Evolutionary conservation across 2,329 filamentous ascomycete species (phyloP).

Genomic region (Aspergillus versicolor): DNA sequence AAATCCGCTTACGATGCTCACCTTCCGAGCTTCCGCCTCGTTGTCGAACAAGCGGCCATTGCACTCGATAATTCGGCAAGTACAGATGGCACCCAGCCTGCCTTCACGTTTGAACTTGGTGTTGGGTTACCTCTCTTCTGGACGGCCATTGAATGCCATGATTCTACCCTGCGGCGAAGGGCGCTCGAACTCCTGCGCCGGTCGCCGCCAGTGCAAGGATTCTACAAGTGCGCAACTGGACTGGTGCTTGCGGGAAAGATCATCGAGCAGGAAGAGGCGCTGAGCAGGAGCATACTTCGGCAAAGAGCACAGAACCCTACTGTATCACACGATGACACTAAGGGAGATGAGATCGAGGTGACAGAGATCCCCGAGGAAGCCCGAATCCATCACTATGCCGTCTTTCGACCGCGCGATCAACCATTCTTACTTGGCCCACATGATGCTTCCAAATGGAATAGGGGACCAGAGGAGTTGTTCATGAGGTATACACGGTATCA

Average conservation of each 20-base stretch:
- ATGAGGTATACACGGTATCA: constrained; percentile 2
- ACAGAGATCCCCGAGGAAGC: neutral
- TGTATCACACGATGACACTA: no score
- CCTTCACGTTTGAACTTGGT: constrained; percentile 12
- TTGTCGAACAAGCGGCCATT: constrained; percentile 7
- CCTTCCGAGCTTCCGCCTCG: neutral
- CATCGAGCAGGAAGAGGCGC: neutral
- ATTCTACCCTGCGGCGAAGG: neutral
- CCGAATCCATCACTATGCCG: neutral
- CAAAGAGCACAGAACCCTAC: neutral
- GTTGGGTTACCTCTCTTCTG: constrained; percentile 6
- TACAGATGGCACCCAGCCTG: constrained; percentile 10
- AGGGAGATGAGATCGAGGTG: neutral
- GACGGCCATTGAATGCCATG: constrained; percentile 9
- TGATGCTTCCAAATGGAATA: constrained; percentile 3
- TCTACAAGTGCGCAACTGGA: constrained; percentile 5
- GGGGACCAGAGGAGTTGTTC: constrained; percentile 4
- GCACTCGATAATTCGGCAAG: constrained; percentile 1
- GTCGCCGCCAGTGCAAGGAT: constrained; percentile 7
- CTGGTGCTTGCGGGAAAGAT: constrained; percentile 3
- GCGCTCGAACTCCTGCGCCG: constrained; percentile 3
- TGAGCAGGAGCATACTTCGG: neutral
- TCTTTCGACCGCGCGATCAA: constrained; percentile 1
- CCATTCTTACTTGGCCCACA: neutral
- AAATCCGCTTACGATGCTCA: constrained; percentile 1